A percentile compares a stretch with the other conserved stretches of the same genome.
These are phyloP conservation scores for Xylaria sp. DNA, from an alignment of 2,329 filamentous ascomycete genomes.

Conservation along the genomic window DNA sequence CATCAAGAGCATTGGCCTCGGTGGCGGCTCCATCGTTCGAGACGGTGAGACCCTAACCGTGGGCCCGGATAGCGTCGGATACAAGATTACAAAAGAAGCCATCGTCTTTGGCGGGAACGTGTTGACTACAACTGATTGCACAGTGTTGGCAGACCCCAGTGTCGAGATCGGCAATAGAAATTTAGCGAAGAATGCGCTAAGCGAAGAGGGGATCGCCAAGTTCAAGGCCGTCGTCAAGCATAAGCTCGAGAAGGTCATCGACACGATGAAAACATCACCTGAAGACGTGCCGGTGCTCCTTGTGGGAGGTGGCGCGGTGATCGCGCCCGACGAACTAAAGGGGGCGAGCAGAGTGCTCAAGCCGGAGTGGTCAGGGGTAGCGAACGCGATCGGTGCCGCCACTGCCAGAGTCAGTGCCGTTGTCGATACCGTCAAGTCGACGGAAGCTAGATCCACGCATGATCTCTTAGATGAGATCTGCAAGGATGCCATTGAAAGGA, in stretches of 20 bases:
- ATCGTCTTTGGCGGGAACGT: conserved; percentile 59
- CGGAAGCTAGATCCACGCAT: conserved; percentile 43
- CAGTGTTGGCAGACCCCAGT: conserved; percentile 39
- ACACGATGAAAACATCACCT: conserved; percentile 65
- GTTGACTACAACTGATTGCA: conserved; percentile 62
- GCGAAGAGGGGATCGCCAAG: conserved; percentile 32
- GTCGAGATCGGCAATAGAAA: conserved; percentile 47
- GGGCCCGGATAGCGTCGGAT: conserved; percentile 65
- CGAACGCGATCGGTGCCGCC: conserved; percentile 67
- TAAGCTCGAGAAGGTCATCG: conserved; percentile 46
- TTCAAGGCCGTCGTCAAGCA: conserved; percentile 31
- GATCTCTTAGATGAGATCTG: conserved; percentile 44
- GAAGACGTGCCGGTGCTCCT: conserved; percentile 62
- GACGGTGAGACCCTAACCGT: conserved; percentile 46
- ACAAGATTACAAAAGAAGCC: conserved; percentile 56
- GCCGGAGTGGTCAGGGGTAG: conserved; percentile 60
- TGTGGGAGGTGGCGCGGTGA: conserved; percentile 65
- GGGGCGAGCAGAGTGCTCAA: conserved; percentile 61
- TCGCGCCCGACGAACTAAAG: conserved; percentile 56
- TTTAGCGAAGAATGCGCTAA: conserved; percentile 21
- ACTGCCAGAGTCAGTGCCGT: conserved; percentile 62
- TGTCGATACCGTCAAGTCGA: conserved; percentile 54
- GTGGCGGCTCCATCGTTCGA: conserved; percentile 60
- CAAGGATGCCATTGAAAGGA: conserved; percentile 46
- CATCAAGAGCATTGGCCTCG: conserved; percentile 62